Evolutionary conservation across 306 rosid genomes (phyloP).

Genomic region (Arachis stenosperma): DNA sequence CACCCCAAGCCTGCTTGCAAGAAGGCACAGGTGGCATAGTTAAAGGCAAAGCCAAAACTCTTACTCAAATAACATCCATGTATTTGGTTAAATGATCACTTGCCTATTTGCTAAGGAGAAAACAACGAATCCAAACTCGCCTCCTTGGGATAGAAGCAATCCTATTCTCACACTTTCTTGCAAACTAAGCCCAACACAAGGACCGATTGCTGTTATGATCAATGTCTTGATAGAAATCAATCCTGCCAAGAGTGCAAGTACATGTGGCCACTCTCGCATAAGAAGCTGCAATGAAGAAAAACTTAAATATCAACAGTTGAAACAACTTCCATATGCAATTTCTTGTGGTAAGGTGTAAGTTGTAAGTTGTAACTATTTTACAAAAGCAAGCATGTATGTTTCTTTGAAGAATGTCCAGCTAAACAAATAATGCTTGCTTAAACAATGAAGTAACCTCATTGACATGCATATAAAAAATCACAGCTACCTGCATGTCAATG

Average conservation of each 20-base stretch:
- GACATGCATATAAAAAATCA: not conserved
- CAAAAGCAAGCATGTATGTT: constrained; percentile 14
- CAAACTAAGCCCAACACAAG: constrained; percentile 87
- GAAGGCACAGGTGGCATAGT: constrained; percentile 38
- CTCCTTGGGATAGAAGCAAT: constrained; percentile 97
- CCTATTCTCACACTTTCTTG: constrained; percentile 99
- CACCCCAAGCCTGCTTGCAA: constrained; percentile 84
- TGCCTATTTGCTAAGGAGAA: constrained; percentile 94
- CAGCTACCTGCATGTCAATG: constrained; percentile 75
- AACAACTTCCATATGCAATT: constrained; percentile 17
- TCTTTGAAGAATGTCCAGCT: not conserved
- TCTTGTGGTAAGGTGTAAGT: not conserved
- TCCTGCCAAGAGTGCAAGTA: constrained; percentile 91
- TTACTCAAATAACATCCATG: constrained; percentile 23
- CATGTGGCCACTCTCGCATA: constrained; percentile 96
- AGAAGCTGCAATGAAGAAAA: constrained; percentile 70
- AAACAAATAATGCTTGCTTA: not conserved
- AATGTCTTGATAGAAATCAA: constrained; percentile 87
- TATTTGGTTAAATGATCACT: constrained; percentile 31
- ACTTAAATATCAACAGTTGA: constrained; percentile 1
- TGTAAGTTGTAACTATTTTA: constrained; percentile 1
- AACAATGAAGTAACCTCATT: not conserved
- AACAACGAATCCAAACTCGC: constrained; percentile 95
- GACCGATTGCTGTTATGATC: constrained; percentile 96
- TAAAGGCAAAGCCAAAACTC: constrained; percentile 30